phyloP scores from a whole-genome alignment of 805 yeast species.

The Pichia nanzhaoensis region DNA sequence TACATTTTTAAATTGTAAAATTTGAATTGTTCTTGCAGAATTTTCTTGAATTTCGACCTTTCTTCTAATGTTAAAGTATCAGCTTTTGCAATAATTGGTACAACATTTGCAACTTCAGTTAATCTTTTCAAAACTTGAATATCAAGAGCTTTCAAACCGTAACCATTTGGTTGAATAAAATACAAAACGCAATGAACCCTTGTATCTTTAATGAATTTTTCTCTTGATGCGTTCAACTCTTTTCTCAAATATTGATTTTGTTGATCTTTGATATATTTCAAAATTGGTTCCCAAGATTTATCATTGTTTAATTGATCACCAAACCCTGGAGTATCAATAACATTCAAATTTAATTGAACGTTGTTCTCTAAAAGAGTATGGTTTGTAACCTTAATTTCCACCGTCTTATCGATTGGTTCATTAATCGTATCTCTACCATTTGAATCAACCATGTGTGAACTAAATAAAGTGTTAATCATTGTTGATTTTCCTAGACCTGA shows the following conservation, averaged over 20 bases:
- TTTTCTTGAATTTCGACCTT: slow-evolving; percentile 69
- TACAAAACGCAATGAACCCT: slow-evolving; percentile 91
- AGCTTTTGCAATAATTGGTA: slow-evolving; percentile 91
- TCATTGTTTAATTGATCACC: slow-evolving; percentile 96
- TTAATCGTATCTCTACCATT: slow-evolving; percentile 61
- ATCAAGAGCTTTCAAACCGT: slow-evolving; percentile 80
- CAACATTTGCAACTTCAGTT: slow-evolving; percentile 85
- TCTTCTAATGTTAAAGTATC: slow-evolving; percentile 86
- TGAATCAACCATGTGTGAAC: slow-evolving; percentile 69
- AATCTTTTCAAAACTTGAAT: slow-evolving; percentile 74
- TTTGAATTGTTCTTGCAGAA: slow-evolving; percentile 69
- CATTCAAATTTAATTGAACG: slow-evolving; percentile 76
- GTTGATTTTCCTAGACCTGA: slow-evolving; percentile 96
- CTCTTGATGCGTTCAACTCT: slow-evolving; percentile 93
- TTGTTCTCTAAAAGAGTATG: slow-evolving; percentile 77
- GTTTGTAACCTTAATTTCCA: slow-evolving; percentile 70
- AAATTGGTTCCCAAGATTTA: slow-evolving; percentile 94
- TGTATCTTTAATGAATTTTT: slow-evolving; percentile 71
- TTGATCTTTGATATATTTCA: slow-evolving; percentile 91
- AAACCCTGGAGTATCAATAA: slow-evolving; percentile 96
- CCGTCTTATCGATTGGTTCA: slow-evolving; percentile 78
- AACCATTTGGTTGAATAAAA: slow-evolving; percentile 83
- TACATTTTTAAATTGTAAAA: slow-evolving; percentile 70
- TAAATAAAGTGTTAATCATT: slow-evolving; percentile 80
- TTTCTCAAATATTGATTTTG: slow-evolving; percentile 85